Base-by-base conservation (phyloP, 805 yeast species). In the Barnettozyma californica region DNA sequence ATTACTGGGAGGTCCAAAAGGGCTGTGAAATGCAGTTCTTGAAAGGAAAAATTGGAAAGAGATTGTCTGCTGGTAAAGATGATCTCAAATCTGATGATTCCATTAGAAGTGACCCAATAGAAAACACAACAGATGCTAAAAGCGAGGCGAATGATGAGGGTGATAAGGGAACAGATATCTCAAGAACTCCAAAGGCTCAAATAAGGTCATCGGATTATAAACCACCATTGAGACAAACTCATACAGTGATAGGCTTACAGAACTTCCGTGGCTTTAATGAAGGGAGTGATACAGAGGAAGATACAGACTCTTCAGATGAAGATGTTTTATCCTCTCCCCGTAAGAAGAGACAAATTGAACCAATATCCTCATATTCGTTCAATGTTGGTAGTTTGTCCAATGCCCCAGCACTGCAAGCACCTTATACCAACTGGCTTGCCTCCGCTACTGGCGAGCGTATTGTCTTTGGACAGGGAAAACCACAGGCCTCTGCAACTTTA, bases 1-100 rank as follows among this genome's bases (percentile, higher is more conserved):
- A 91, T 68, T 92, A 84, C 66, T 92, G 99, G 99, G 81, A 84
- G 57, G 86, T 92, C 45, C 87, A 83, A 52, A 71, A 78, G n/a
- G 96, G 95, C 5, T 79, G 74, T 60, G 97, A 91, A 64, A 78
- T 80, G 56, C 86, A 83, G 63, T 92, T 92, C 59, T 74, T 87
- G 58, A 84, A 80, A 60, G 81, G 77, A 4, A 78, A 80, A 59
- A 69, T 74, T 48, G 71, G 71, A 43, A 79, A 77, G 58, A 66
- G 55, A 44, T 9, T 49, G 3, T 41, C 43, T 41, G 47, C 50
- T 37, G 38, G 44, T 33, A 43, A 45, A 46, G 41, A 39, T 20
- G 34, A 31, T 26, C 21, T 13, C 21, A 29, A 31, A 16, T 40
- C 45, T 21, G 44, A 47, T 16, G 45, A 25, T 9, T 9, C 40